These are phyloP conservation scores for Candida sp. DNA, from an alignment of 1,139 yeast genomes.

Conservation along the genomic window DNA sequence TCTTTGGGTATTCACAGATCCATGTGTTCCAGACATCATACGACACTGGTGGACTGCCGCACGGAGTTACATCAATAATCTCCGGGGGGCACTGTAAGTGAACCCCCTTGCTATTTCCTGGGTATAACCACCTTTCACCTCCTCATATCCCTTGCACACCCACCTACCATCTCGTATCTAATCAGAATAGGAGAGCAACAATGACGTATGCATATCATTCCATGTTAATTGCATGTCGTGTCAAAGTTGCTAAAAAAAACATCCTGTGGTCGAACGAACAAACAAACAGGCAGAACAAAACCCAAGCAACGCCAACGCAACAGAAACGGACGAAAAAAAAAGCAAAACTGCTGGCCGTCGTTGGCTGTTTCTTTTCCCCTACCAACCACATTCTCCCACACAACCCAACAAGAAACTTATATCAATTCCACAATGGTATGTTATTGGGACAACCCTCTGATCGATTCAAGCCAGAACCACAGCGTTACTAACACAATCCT, in stretches of 20 bases:
- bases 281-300: neutral
- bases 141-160: no score
- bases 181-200: no score
- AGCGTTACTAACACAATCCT: slow-evolving; percentile 17
- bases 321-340: neutral
- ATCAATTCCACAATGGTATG: slow-evolving; percentile 5
- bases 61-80: no score
- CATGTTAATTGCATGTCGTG: neutral
- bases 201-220: no score
- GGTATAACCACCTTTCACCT: no score
- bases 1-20: no score
- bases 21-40: no score
- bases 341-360: neutral
- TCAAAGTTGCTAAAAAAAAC: neutral
- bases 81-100: no score
- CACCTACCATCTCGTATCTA: no score
- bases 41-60: no score
- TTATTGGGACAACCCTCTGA: neutral
- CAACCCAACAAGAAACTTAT: neutral
- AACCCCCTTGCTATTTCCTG: no score
- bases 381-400: neutral
- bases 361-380: neutral
- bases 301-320: no score
- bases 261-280: neutral
- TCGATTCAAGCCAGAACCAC: neutral